Base-by-base conservation (phyloP, 306 rosid species). In the Gillenia trifoliata region DNA sequence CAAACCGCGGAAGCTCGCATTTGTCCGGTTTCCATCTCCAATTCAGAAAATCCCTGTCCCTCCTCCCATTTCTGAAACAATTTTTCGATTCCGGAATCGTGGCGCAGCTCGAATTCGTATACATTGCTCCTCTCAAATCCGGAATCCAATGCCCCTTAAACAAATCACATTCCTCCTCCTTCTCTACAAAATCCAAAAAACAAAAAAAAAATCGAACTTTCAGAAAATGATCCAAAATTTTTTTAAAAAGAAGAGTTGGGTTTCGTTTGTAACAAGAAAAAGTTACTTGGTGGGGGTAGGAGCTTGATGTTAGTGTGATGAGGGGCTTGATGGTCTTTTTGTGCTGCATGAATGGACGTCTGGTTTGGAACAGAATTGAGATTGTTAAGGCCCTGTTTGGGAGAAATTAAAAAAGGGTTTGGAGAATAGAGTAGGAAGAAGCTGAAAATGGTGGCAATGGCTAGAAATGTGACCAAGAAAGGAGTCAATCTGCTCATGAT, bases 1-100 rank as follows among this genome's bases (percentile, higher is more conserved):
- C 86, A 29, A 94, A 92, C 29, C 80, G 61, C 0, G 88, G 93
- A 9, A 94, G 89, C 3, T 92, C 89, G 11, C 99, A 92, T 7
- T 86, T 41, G 0, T 90, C 61, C 2, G 97, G 97, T 76, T 86
- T 92, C 97, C 99, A 92, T 89, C 79, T 88, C 99, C 99, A 94
- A 47, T 88, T 85, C n/a, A 94, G 86, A 64, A 88, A 94, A 80
- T 81, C 92, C 34, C 0, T 64, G 68, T 94, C 95, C 57, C 3
- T 55, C 73, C 99, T 88, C 7, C 99, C 99, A 1, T 92, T 75
- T 40, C 77, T 86, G 79, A 94, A 92, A 73, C 99, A 94, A 68
- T 94, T 89, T 78, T 92, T 90, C 11, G 92, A 83, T 0, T 90
- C 92, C 0, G 97, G 97, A 60, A 94, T 94, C 11, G 87, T 76